Conservation (phyloP, 2,329 filamentous ascomycete species). For the Fusarium phyllophilum region DNA sequence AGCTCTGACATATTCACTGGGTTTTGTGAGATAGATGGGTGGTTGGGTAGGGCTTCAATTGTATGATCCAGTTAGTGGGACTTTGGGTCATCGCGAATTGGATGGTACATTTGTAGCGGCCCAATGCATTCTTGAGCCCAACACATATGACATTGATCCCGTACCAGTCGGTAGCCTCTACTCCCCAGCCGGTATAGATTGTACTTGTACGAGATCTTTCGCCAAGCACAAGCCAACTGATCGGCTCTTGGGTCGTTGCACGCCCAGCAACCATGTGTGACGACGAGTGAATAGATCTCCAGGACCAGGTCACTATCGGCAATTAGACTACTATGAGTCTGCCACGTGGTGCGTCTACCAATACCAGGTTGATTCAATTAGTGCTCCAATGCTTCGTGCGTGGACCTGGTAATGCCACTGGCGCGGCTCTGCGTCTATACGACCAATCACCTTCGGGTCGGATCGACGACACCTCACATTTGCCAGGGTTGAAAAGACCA, state of each 20-base stretch:
- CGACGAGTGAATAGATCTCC: not conserved
- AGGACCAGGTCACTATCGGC: not conserved
- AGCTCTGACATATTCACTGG: not conserved
- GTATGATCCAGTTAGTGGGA: not conserved
- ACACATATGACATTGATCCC: not conserved
- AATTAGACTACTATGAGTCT: not conserved
- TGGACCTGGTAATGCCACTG: not conserved
- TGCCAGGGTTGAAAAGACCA: not conserved
- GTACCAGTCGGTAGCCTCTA: not conserved
- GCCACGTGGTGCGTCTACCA: constrained; percentile 6
- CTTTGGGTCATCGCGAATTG: not conserved
- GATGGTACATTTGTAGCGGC: not conserved
- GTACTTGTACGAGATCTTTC: not conserved
- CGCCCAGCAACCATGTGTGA: not conserved
- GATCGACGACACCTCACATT: constrained; percentile 6
- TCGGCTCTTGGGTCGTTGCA: not conserved
- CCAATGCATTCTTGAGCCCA: constrained; percentile 14
- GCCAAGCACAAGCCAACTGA: not conserved
- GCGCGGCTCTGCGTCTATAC: constrained; percentile 1
- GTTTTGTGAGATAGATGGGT: not conserved
- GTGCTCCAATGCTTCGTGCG: not conserved
- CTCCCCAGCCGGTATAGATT: not conserved
- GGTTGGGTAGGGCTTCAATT: not conserved
- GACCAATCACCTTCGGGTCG: constrained; percentile 4
- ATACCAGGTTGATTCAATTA: not conserved